A percentile compares a stretch with the other conserved stretches of the same genome.
Evolutionary conservation across 495 filamentous ascomycete species (phyloP).

Genomic region (Penicillium samsonianum): DNA sequence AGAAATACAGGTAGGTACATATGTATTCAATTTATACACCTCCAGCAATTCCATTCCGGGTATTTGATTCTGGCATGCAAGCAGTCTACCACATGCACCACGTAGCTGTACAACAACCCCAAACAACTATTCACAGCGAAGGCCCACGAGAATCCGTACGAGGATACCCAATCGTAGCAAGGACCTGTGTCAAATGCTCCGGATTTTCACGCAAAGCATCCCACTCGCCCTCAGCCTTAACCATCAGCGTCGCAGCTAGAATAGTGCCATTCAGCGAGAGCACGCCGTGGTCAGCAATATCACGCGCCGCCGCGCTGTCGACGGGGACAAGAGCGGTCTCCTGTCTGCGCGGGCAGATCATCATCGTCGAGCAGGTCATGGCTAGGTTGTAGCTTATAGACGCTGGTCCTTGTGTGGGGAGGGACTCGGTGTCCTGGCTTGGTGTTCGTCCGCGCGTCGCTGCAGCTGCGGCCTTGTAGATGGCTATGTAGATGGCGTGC

Average conservation of each 20-base stretch:
- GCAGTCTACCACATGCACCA: not conserved
- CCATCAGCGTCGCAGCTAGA: conserved; percentile 78
- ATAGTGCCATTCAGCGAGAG: conserved; percentile 76
- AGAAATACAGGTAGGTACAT: not conserved
- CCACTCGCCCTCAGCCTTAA: conserved; percentile 74
- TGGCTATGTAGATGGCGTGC: conserved; percentile 45
- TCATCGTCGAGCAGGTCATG: conserved; percentile 69
- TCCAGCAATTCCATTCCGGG: not conserved
- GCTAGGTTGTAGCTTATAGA: conserved; percentile 78
- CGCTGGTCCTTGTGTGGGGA: conserved; percentile 44
- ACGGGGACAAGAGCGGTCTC: conserved; percentile 43
- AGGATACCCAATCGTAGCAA: conserved; percentile 64
- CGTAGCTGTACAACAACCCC: not conserved
- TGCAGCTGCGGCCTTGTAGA: conserved; percentile 57
- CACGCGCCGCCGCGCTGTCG: conserved; percentile 21
- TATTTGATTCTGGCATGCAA: conserved; percentile 2
- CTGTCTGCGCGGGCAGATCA: conserved; percentile 62
- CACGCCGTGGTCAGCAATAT: conserved; percentile 52
- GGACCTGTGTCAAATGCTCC: conserved; percentile 51
- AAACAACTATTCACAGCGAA: conserved; percentile 20
- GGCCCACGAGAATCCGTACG: conserved; percentile 26
- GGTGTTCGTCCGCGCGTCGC: conserved; percentile 27
- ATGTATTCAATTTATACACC: not conserved
- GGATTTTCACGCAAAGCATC: conserved; percentile 56
- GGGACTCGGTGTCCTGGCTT: conserved; percentile 7